A percentile compares a stretch with the other conserved stretches of the same genome.
Conservation (phyloP, 1,139 yeast genomes). For the Entelexis sorbosivorans region DNA sequence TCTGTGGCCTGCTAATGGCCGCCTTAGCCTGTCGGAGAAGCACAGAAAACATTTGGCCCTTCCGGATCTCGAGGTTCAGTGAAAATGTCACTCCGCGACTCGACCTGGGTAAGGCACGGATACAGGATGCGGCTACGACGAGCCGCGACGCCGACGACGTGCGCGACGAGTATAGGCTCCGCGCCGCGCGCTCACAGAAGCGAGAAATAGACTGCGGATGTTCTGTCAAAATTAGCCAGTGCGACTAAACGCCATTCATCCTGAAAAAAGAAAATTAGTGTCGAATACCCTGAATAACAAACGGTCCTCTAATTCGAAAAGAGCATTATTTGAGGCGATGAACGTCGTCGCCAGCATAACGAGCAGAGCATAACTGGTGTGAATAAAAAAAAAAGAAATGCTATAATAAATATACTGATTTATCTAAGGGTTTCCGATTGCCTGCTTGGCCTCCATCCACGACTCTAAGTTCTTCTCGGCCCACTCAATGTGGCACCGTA, state of each 20-base stretch:
- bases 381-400: not conserved
- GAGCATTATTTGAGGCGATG: too few species aligned
- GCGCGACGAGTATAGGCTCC: too few species aligned
- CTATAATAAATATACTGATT: conserved; percentile 10
- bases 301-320: too few species aligned
- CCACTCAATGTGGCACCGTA: conserved; percentile 54
- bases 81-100: not conserved
- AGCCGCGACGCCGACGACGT: too few species aligned
- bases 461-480: conserved; percentile 57
- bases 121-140: not conserved
- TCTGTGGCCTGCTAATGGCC: conserved; percentile 1
- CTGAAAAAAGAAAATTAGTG: too few species aligned
- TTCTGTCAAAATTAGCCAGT: too few species aligned
- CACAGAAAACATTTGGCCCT: conserved; percentile 4
- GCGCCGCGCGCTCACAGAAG: too few species aligned
- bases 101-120: not conserved
- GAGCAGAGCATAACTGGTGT: too few species aligned
- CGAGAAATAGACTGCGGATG: too few species aligned
- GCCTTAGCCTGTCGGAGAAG: conserved; percentile 7
- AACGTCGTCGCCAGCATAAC: too few species aligned
- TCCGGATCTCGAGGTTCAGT: not conserved
- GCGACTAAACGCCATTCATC: too few species aligned
- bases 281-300: too few species aligned
- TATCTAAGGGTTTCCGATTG: conserved; percentile 17
- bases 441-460: conserved; percentile 52